These are phyloP conservation scores for Begonia peltatifolia DNA, from an alignment of 306 rosid species.

Conservation along the genomic window DNA sequence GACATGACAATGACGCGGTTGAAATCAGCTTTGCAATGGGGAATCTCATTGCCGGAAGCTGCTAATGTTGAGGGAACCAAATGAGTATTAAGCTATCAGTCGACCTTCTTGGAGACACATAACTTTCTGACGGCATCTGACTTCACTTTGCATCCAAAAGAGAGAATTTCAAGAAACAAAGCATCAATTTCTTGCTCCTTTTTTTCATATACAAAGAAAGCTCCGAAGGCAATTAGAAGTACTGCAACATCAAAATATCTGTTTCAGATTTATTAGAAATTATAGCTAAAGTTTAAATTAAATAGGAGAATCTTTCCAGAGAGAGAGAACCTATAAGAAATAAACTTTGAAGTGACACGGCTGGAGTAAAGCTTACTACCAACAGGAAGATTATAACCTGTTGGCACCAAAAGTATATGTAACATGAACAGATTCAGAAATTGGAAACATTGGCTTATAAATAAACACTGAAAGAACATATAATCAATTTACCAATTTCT, in stretches of 20 bases:
- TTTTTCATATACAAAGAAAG: slow-evolving; percentile 59
- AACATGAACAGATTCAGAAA: no score
- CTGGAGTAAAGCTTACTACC: slow-evolving; percentile 61
- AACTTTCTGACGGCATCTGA: slow-evolving; percentile 32
- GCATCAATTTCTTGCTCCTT: slow-evolving; percentile 68
- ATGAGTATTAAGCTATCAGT: slow-evolving; percentile 18
- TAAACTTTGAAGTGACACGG: slow-evolving; percentile 45
- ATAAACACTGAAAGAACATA: no score
- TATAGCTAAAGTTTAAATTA: not conserved
- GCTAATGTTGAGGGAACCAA: slow-evolving; percentile 1
- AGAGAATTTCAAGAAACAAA: slow-evolving; percentile 21
- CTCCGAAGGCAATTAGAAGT: slow-evolving; percentile 39
- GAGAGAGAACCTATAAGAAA: slow-evolving; percentile 47
- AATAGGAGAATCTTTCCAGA: not conserved
- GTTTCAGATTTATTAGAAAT: not conserved
- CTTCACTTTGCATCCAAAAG: slow-evolving; percentile 47
- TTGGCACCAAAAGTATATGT: slow-evolving; percentile 10
- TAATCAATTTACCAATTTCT: no score
- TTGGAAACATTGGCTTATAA: no score
- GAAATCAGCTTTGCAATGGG: not conserved
- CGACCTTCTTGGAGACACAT: slow-evolving; percentile 37
- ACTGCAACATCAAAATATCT: slow-evolving; percentile 32
- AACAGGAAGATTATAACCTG: slow-evolving; percentile 56
- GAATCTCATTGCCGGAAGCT: not conserved
- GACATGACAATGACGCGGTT: not conserved